Conservation (phyloP, 1,284 basidiomycete genomes). For the Wallemia ichthyophaga region DNA sequence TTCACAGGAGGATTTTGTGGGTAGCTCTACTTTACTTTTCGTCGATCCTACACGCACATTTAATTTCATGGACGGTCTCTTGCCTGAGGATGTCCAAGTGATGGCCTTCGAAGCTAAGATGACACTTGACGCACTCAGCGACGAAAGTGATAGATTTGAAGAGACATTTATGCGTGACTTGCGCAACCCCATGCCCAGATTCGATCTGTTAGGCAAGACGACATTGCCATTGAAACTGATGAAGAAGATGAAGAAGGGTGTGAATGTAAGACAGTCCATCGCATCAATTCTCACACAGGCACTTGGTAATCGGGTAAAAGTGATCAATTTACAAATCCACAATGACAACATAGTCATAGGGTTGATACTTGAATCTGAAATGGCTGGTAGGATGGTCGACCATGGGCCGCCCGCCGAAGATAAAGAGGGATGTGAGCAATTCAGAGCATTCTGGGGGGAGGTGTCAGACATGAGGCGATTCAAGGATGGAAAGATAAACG, state of each 20-base stretch:
- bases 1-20: slow-evolving; percentile 10
- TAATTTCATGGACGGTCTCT: slow-evolving; percentile 52
- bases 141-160: slow-evolving; percentile 4
- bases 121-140: slow-evolving; percentile 12
- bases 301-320: slow-evolving; percentile 4
- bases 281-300: neutral
- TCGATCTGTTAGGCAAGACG: neutral
- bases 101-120: slow-evolving; percentile 12
- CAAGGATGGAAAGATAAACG: slow-evolving; percentile 73
- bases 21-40: slow-evolving; percentile 18
- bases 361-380: slow-evolving; percentile 33
- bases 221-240: neutral
- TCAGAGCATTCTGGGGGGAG: slow-evolving; percentile 67
- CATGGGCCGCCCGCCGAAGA: slow-evolving; percentile 52
- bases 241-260: neutral
- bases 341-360: slow-evolving; percentile 26
- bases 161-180: neutral
- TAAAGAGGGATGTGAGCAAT: slow-evolving; percentile 23
- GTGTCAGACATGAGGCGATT: slow-evolving; percentile 85
- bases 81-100: slow-evolving; percentile 21
- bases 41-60: slow-evolving; percentile 50
- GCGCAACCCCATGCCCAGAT: neutral
- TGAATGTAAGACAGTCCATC: neutral
- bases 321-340: slow-evolving; percentile 5
- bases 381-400: slow-evolving; percentile 57